Evolutionary conservation across 345 rosid species (phyloP), one percentile per base, ranked within the genome.

Genomic region (Xanthoceras sorbifolium): DNA sequence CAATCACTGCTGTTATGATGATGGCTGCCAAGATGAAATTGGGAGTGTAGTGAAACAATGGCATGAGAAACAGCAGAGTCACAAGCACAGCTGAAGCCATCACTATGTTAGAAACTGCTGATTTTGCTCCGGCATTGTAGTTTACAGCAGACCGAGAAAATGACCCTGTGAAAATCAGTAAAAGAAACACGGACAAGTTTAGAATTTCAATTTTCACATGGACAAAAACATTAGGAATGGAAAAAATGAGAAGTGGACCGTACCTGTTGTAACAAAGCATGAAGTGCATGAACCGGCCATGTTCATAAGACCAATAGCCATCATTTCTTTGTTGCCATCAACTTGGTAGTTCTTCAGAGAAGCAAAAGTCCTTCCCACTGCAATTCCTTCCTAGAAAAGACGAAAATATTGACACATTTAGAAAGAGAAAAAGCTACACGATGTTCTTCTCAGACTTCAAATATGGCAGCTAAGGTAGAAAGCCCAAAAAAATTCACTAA

Each of bases 321-420:
- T 86, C 98, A 94, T 97, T 87, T 97, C 99, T 85, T 97, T 92
- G 90, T 94, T 97, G 9, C 97, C 99, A 74, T 94, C 98, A 61
- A 97, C 92, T 80, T 92, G 97, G 79, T 97, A 97, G 79, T 92
- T 92, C 74, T 86, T 86, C 57, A 97, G 72, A 25, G 94, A 64
- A 60, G 99, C 98, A 88, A 94, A 94, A 25, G 98, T 97, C 77
- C 99, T 94, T 72, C 99, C 99, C 22, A 97, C 98, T 6, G 98
- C 98, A 75, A 97, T 97, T 78, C 98, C 99, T 89, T 97, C 98
- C 99, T 97, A 74, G 6, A 82, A 77, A 29, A 36, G 22, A 67
- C 31, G 44, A 31, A 55, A 50, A 29, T 5, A 46, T 55, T 6
- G 8, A 74, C 25, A 62, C 10, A 22, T 7, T 63, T 42, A 67